Evolutionary conservation across 106 monocot genomes (phyloP).

Genomic region (Vanilla planifolia): DNA sequence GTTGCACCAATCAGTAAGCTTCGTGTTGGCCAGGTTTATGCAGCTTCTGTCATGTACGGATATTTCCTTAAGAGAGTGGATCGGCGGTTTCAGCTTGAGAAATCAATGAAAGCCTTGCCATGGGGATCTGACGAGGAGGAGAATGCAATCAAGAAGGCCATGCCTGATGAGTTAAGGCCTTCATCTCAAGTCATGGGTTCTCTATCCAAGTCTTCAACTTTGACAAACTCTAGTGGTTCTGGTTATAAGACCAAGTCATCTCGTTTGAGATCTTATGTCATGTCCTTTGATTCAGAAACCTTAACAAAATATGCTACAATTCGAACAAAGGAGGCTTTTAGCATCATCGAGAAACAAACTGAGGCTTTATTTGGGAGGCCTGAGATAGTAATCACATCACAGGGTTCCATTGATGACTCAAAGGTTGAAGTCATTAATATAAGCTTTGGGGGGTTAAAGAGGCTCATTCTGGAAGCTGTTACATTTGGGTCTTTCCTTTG

Average conservation of each 20-base stretch:
- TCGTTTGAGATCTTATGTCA: conserved; percentile 49
- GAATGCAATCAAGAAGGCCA: conserved; percentile 20
- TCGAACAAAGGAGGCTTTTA: conserved; percentile 74
- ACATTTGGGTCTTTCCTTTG: conserved; percentile 93
- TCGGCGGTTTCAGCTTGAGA: conserved; percentile 80
- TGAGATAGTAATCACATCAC: conserved; percentile 53
- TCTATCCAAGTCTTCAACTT: conserved; percentile 30
- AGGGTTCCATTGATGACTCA: conserved; percentile 54
- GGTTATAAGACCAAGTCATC: conserved; percentile 6
- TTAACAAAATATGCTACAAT: conserved; percentile 60
- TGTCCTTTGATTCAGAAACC: conserved; percentile 80
- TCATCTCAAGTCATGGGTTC: conserved; percentile 18
- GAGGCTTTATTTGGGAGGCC: conserved; percentile 81
- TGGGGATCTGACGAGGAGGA: conserved; percentile 52
- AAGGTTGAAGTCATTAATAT: conserved; percentile 76
- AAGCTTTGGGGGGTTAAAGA: conserved; percentile 63
- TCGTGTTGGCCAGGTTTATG: conserved; percentile 82
- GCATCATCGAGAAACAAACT: conserved; percentile 81
- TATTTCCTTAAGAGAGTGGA: conserved; percentile 94
- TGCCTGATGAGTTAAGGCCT: conserved; percentile 24
- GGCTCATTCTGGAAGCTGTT: conserved; percentile 76
- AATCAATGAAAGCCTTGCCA: conserved; percentile 75
- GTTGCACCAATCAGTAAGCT: conserved; percentile 72
- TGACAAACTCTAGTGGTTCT: conserved; percentile 6
- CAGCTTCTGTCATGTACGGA: conserved; percentile 92